Conservation (phyloP, 2,329 filamentous ascomycete species). For the Cladophialophora immunda region DNA sequence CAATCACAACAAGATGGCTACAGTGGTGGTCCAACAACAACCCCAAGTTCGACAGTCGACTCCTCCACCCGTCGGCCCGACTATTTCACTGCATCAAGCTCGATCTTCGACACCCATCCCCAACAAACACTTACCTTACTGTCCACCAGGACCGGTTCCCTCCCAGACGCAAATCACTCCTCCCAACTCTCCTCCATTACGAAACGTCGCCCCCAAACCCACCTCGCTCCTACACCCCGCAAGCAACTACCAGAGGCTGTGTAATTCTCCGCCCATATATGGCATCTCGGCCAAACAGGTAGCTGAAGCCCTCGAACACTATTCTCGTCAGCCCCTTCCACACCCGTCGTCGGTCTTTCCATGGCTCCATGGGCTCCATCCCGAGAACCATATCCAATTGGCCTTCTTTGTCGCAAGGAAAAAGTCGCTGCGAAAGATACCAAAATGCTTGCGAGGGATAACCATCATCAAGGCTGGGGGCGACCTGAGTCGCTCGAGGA, state of each 20-base stretch:
- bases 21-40: constrained; percentile 56
- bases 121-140: constrained; percentile 90
- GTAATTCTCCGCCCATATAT: constrained; percentile 70
- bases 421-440: constrained; percentile 73
- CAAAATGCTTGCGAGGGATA: constrained; percentile 79
- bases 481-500: constrained; percentile 73
- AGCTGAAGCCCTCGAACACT: constrained; percentile 76
- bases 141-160: constrained; percentile 77
- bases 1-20: constrained; percentile 50
- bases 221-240: constrained; percentile 80
- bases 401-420: constrained; percentile 86
- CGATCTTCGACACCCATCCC: constrained; percentile 71
- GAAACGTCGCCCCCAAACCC: constrained; percentile 64
- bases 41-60: constrained; percentile 53
- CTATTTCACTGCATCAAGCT: constrained; percentile 66
- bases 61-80: constrained; percentile 57
- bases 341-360: constrained; percentile 89
- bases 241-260: constrained; percentile 66
- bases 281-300: constrained; percentile 75
- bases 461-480: constrained; percentile 90
- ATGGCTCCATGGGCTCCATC: constrained; percentile 93
- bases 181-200: constrained; percentile 70
- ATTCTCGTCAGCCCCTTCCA: constrained; percentile 81
- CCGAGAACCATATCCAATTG: constrained; percentile 86
- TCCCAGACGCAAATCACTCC: constrained; percentile 60